phyloP scores from a whole-genome alignment of 352 stramenopile genomes.

The Pythium plurisporium region DNA sequence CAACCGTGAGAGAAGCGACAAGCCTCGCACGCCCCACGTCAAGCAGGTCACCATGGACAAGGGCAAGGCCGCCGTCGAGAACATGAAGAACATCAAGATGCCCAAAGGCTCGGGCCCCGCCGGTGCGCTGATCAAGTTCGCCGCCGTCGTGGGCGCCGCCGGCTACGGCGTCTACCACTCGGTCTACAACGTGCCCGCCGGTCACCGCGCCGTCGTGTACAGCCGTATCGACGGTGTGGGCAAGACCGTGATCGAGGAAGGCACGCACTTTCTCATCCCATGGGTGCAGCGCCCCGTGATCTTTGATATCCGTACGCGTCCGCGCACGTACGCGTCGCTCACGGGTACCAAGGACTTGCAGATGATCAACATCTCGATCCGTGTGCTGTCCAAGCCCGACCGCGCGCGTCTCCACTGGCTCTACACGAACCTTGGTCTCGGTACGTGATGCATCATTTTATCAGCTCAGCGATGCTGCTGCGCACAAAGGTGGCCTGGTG shows the following conservation, averaged over 20 bases:
- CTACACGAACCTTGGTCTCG: too few species aligned
- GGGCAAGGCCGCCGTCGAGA: constrained; percentile 53
- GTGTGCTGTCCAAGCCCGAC: constrained; percentile 97
- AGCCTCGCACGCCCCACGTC: not conserved
- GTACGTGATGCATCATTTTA: too few species aligned
- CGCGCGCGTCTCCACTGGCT: constrained; percentile 69
- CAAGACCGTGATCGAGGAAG: constrained; percentile 83
- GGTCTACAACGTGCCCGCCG: constrained; percentile 86
- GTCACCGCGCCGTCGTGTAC: constrained; percentile 88
- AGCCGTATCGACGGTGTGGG: constrained; percentile 85
- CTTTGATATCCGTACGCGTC: constrained; percentile 92
- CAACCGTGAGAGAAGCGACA: constrained; percentile 1
- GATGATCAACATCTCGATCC: constrained; percentile 99
- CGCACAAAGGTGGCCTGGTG: too few species aligned
- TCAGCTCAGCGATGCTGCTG: too few species aligned
- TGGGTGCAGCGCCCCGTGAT: constrained; percentile 97
- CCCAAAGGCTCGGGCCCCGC: constrained; percentile 57
- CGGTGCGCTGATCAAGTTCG: constrained; percentile 57
- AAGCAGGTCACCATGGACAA: constrained; percentile 18
- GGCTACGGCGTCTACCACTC: constrained; percentile 79
- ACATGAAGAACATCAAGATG: constrained; percentile 90
- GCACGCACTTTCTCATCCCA: constrained; percentile 96
- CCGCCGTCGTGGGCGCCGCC: constrained; percentile 51
- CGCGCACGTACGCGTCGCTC: constrained; percentile 90
- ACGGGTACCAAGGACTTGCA: constrained; percentile 97